Percentiles rank a stretch among this genome's conserved stretches.
phyloP scores from a whole-genome alignment of 108 stramenopile genomes.

The Nitzschia sp. region DNA sequence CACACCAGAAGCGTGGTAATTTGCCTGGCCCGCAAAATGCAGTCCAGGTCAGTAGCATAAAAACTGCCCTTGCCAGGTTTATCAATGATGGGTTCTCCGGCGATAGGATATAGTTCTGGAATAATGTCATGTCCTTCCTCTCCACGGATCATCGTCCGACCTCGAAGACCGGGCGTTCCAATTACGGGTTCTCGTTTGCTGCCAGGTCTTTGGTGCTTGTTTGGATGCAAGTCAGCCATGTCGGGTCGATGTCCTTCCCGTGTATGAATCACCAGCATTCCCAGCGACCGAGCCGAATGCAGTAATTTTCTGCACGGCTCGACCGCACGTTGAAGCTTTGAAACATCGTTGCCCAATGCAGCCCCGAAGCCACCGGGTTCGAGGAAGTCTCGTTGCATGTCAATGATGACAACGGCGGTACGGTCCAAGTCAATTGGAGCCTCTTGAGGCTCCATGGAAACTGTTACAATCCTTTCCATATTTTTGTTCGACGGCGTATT shows the following conservation, averaged over 20 bases:
- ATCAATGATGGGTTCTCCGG: slow-evolving; percentile 56
- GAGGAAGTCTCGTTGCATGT: slow-evolving; percentile 31
- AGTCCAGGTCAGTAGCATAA: slow-evolving; percentile 69
- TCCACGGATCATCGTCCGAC: slow-evolving; percentile 62
- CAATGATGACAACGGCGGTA: slow-evolving; percentile 28
- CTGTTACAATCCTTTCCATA: not conserved
- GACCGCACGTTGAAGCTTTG: slow-evolving; percentile 49
- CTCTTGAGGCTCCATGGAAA: slow-evolving; percentile 17
- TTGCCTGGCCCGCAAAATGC: slow-evolving; percentile 33
- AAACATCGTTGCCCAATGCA: slow-evolving; percentile 60
- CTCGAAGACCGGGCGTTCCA: slow-evolving; percentile 39
- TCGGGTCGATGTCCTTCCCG: slow-evolving; percentile 50
- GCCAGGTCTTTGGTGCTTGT: slow-evolving; percentile 24
- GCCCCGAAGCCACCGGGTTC: slow-evolving; percentile 61
- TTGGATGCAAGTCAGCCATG: slow-evolving; percentile 36
- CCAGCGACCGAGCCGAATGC: slow-evolving; percentile 21
- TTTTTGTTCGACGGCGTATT: not conserved
- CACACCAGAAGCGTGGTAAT: slow-evolving; percentile 60
- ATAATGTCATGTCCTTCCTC: slow-evolving; percentile 67
- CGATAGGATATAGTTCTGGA: slow-evolving; percentile 46
- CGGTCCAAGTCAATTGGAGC: slow-evolving; percentile 24
- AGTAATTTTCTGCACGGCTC: slow-evolving; percentile 45
- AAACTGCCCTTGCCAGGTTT: slow-evolving; percentile 82
- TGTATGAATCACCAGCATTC: slow-evolving; percentile 50
- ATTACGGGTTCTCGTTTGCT: slow-evolving; percentile 9